Conservation (phyloP, 306 rosid genomes). For the Prinsepia uniflora region DNA sequence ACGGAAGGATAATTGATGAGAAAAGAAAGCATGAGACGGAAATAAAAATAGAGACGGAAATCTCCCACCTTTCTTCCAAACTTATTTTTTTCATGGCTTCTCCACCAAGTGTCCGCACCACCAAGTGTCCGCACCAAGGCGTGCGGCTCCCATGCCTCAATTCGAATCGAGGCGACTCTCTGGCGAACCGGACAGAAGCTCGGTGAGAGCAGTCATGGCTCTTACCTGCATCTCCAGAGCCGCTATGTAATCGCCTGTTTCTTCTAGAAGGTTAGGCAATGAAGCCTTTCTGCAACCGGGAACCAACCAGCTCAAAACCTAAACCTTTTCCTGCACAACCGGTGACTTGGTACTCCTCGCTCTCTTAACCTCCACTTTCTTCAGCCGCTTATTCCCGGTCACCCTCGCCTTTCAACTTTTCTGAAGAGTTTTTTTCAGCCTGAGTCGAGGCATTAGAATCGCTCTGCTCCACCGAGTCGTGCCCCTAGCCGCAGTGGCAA, state of each 20-base stretch:
- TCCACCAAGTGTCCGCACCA: too few species aligned
- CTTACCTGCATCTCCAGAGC: constrained; percentile 94
- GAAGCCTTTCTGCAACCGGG: constrained; percentile 86
- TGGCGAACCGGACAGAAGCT: constrained; percentile 54
- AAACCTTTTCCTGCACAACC: constrained; percentile 54
- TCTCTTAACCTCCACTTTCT: constrained; percentile 27
- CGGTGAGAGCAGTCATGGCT: constrained; percentile 67
- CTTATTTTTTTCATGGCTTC: too few species aligned
- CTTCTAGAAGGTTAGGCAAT: constrained; percentile 79
- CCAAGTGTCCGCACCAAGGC: too few species aligned
- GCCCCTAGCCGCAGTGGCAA: constrained; percentile 66
- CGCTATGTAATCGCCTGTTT: constrained; percentile 72
- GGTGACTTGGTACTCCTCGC: constrained; percentile 39
- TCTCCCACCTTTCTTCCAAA: too few species aligned
- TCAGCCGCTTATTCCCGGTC: constrained; percentile 29
- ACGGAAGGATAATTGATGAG: constrained; percentile 1
- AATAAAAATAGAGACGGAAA: not conserved
- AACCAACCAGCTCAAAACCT: constrained; percentile 60
- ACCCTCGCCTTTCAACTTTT: constrained; percentile 42
- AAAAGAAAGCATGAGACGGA: not conserved
- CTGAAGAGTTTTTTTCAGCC: constrained; percentile 28
- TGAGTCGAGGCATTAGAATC: constrained; percentile 53
- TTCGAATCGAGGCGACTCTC: constrained; percentile 31
- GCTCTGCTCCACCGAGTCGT: constrained; percentile 91
- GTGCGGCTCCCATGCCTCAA: constrained; percentile 20